Evolutionary conservation across 208 protist genomes (phyloP).

Genomic region (Crithidia bombi): DNA sequence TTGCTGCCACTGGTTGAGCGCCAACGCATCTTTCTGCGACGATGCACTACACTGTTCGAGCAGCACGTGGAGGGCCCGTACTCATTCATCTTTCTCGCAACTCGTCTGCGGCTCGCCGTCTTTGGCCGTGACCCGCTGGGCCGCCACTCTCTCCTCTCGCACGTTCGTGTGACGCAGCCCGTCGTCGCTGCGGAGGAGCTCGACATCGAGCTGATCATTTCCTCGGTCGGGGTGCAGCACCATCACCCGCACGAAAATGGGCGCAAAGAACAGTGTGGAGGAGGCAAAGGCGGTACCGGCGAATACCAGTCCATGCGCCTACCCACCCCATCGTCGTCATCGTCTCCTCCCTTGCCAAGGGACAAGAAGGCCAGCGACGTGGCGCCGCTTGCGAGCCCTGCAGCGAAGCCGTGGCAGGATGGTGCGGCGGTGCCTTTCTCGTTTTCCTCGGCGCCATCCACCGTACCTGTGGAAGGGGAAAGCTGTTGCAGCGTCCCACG

Average conservation of each 20-base stretch:
- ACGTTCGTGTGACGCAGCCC: constrained; percentile 35
- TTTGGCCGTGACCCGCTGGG: constrained; percentile 92
- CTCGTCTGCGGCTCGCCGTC: constrained; percentile 61
- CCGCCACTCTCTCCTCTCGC: constrained; percentile 81
- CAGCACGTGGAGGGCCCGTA: constrained; percentile 81
- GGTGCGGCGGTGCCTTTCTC: too few species aligned
- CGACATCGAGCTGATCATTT: constrained; percentile 71
- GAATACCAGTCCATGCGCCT: not conserved
- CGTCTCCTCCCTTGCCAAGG: too few species aligned
- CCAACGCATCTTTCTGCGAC: constrained; percentile 56
- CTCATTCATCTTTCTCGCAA: constrained; percentile 81
- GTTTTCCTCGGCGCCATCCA: not conserved
- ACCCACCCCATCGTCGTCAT: too few species aligned
- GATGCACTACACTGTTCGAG: constrained; percentile 75
- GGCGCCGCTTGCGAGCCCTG: too few species aligned
- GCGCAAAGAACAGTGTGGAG: not conserved
- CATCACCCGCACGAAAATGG: not conserved
- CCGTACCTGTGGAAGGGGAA: not conserved
- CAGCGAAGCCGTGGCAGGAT: too few species aligned
- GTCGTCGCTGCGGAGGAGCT: constrained; percentile 9
- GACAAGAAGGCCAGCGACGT: too few species aligned
- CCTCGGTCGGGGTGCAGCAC: constrained; percentile 74
- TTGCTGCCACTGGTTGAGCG: constrained; percentile 33
- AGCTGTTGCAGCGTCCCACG: too few species aligned
- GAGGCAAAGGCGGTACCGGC: too few species aligned